Percentiles rank a stretch among this genome's conserved stretches.
Conservation (phyloP, 257 asterid species). For the Solanum piurae region DNA sequence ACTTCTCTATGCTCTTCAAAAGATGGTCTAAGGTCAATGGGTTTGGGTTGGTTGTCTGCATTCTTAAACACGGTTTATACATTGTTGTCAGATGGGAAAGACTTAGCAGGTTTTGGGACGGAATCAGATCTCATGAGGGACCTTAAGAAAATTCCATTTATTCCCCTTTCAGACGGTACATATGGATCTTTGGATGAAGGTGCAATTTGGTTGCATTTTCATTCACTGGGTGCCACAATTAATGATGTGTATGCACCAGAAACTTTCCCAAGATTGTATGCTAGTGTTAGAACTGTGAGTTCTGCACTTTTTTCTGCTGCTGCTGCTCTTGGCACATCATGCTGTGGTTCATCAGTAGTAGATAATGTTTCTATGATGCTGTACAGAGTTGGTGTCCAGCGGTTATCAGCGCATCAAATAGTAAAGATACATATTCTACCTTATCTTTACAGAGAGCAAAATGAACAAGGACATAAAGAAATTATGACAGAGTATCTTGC, state of each 20-base stretch:
- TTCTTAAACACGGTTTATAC: slow-evolving; percentile 58
- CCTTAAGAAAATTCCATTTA: slow-evolving; percentile 55
- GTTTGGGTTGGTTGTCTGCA: slow-evolving; percentile 64
- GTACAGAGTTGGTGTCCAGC: slow-evolving; percentile 72
- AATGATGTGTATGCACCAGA: slow-evolving; percentile 34
- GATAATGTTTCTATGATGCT: slow-evolving; percentile 73
- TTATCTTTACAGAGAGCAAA: slow-evolving; percentile 35
- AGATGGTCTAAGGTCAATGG: slow-evolving; percentile 53
- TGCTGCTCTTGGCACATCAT: slow-evolving; percentile 29
- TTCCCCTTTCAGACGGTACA: slow-evolving; percentile 76
- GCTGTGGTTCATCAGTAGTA: slow-evolving; percentile 19
- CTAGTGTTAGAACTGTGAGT: slow-evolving; percentile 55
- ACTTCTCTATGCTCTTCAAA: slow-evolving; percentile 47
- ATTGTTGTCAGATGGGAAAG: slow-evolving; percentile 23
- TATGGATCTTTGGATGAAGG: slow-evolving; percentile 57
- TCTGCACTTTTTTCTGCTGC: slow-evolving; percentile 57
- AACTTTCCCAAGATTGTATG: slow-evolving; percentile 56
- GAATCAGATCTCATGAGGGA: slow-evolving; percentile 34
- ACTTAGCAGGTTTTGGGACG: slow-evolving; percentile 19
- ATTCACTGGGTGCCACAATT: slow-evolving; percentile 26
- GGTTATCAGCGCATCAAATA: slow-evolving; percentile 77
- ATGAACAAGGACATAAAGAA: slow-evolving; percentile 27
- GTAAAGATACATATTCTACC: slow-evolving; percentile 72
- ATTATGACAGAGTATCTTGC: slow-evolving; percentile 70
- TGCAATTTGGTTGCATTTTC: slow-evolving; percentile 66